phyloP scores from a whole-genome alignment of 2,329 filamentous ascomycete species.

The Ramularia collo-cygni region DNA sequence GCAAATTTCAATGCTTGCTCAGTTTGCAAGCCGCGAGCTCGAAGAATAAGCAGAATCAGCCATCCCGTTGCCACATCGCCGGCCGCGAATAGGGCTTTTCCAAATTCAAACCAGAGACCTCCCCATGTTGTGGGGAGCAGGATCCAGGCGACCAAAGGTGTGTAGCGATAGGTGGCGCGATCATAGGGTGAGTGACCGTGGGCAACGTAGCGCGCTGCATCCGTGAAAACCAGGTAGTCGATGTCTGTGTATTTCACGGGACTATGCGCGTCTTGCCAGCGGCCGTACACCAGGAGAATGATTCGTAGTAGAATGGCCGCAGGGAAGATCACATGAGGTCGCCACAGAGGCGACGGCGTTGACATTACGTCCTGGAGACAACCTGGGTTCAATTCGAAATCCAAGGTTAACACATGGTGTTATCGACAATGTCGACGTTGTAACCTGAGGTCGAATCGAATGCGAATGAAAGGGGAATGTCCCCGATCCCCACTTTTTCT shows the following conservation, averaged over 20 bases:
- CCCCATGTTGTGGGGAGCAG: slow-evolving; percentile 69
- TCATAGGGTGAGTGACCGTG: slow-evolving; percentile 69
- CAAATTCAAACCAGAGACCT: slow-evolving; percentile 66
- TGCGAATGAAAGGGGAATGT: too few relatives aligned
- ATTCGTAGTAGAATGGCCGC: slow-evolving; percentile 57
- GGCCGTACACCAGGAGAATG: slow-evolving; percentile 74
- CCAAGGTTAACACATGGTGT: too few relatives aligned
- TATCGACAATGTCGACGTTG: too few relatives aligned
- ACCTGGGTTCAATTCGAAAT: too few relatives aligned
- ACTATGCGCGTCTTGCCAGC: slow-evolving; percentile 86
- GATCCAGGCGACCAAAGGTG: slow-evolving; percentile 85
- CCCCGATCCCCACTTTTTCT: too few relatives aligned
- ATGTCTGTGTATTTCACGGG: slow-evolving; percentile 98
- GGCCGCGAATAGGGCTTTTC: slow-evolving; percentile 77
- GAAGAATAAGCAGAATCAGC: slow-evolving; percentile 57
- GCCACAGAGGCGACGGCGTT: slow-evolving; percentile 12
- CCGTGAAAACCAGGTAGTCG: slow-evolving; percentile 97
- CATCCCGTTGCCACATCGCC: slow-evolving; percentile 81
- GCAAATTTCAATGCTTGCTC: slow-evolving; percentile 65
- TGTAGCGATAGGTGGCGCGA: slow-evolving; percentile 94
- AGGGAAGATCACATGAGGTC: slow-evolving; percentile 34
- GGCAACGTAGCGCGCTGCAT: slow-evolving; percentile 73
- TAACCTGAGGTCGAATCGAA: too few relatives aligned
- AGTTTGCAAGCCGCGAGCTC: slow-evolving; percentile 37
- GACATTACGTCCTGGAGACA: neutral